phyloP scores from a whole-genome alignment of 306 rosid genomes.

The Urtica urens region DNA sequence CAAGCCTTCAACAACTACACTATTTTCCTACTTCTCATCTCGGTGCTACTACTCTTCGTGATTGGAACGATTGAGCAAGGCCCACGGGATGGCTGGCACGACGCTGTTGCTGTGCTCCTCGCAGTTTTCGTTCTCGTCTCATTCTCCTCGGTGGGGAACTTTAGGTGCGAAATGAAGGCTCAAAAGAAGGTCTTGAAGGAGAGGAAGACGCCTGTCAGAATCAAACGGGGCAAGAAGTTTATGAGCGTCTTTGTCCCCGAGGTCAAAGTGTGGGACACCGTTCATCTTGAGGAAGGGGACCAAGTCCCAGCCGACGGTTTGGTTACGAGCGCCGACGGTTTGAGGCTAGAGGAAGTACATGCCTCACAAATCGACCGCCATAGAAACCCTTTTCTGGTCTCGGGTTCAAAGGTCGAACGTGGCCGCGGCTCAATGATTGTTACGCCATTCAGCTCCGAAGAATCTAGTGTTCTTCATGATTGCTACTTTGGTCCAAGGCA shows the following conservation, averaged over 20 bases:
- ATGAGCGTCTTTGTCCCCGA: constrained; percentile 1
- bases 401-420: constrained; percentile 36
- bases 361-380: constrained; percentile 11
- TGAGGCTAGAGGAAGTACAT: constrained; percentile 22
- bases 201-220: constrained; percentile 17
- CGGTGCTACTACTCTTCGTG: constrained; percentile 35
- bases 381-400: constrained; percentile 38
- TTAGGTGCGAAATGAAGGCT: constrained; percentile 15
- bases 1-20: constrained; percentile 22
- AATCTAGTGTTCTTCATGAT: not conserved
- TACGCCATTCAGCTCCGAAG: constrained; percentile 22
- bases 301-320: constrained; percentile 56
- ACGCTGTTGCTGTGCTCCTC: constrained; percentile 31
- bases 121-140: constrained; percentile 25
- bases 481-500: constrained; percentile 6
- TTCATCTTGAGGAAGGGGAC: constrained; percentile 28
- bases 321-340: constrained; percentile 13
- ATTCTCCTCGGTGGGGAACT: constrained; percentile 21
- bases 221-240: constrained; percentile 11
- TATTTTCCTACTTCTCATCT: constrained; percentile 18
- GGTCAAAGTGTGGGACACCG: constrained; percentile 32
- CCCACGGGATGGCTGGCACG: constrained; percentile 45
- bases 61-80: constrained; percentile 38
- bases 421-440: constrained; percentile 50
- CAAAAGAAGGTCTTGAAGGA: constrained; percentile 16